Base-by-base conservation (phyloP, 805 yeast genomes). In the Naumovozyma dairenensis region DNA sequence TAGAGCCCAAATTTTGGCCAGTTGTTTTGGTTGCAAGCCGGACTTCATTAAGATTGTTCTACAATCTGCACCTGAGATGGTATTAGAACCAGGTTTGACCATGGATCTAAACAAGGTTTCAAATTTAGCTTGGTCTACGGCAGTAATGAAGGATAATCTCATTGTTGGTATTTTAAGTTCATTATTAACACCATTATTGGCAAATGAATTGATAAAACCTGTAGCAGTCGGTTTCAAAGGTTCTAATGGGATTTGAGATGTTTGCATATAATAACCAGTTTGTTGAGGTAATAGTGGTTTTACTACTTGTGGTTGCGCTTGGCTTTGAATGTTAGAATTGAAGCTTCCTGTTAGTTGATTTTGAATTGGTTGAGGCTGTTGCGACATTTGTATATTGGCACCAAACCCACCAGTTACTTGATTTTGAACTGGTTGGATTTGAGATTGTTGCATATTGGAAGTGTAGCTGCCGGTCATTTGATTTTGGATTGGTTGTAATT, bases 1-100 rank as follows among this genome's bases (percentile, higher is more conserved):
- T 37, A 89, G 64, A 16, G 80, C 77, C 97, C 97, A 89, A 40
- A 89, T 80, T 46, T 75, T 84, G 3, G 89, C 89, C 46, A 89
- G 67, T 28, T 78, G 74, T 17, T 72, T 66, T 3, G 94, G 85
- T 27, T 74, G 65, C 34, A 89, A 65, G 5, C 84, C 83, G 0
- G 96, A 86, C 45, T 82, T 73, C 62, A 84, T 65, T 46, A 89
- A 66, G 39, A 89, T 78, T 40, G 75, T 77, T 45, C 87, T 74
- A 12, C 95, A 94, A 5, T 80, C 65, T 29, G 74, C 78, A 8
- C 89, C 87, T 28, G 69, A 63, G 34, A 81, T 72, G 5, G 71
- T 55, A 24, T 63, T 62, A 6, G 69, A 62, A 15, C 66, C 67
- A 20, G 48, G 62, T 15, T 78, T 71, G 18, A 87, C 89, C 16